These are phyloP conservation scores for Eucalyptus polybractea DNA, from an alignment of 345 rosid genomes.

Conservation along the genomic window DNA sequence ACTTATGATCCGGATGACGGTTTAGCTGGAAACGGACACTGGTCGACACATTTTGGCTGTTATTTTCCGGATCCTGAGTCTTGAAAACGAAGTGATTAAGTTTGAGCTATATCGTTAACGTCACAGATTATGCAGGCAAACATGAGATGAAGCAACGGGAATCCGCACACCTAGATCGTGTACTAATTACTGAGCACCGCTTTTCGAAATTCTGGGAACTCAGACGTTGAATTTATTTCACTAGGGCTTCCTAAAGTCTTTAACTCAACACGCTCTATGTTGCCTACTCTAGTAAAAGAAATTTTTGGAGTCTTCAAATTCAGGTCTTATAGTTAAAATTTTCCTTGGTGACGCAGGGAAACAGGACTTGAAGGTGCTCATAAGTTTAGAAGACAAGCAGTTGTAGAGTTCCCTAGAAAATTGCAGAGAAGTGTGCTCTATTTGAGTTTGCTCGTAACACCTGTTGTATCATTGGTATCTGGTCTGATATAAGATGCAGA, in stretches of 20 bases:
- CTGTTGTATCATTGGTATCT: background rate
- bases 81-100: background rate
- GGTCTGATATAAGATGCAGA: background rate
- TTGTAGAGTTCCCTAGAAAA: background rate
- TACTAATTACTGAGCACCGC: background rate
- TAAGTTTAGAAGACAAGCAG: background rate
- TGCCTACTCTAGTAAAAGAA: background rate
- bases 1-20: background rate
- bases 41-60: background rate
- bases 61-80: background rate
- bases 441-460: background rate
- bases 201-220: background rate
- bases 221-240: background rate
- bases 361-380: background rate
- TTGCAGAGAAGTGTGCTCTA: background rate
- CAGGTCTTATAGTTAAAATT: background rate
- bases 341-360: background rate
- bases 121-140: background rate
- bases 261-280: background rate
- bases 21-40: background rate
- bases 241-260: background rate
- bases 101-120: background rate
- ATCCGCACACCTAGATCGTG: background rate
- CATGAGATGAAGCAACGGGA: background rate
- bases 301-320: background rate